These are phyloP conservation scores for Solanum peruvianum DNA, from an alignment of 257 asterid genomes.

Conservation along the genomic window DNA sequence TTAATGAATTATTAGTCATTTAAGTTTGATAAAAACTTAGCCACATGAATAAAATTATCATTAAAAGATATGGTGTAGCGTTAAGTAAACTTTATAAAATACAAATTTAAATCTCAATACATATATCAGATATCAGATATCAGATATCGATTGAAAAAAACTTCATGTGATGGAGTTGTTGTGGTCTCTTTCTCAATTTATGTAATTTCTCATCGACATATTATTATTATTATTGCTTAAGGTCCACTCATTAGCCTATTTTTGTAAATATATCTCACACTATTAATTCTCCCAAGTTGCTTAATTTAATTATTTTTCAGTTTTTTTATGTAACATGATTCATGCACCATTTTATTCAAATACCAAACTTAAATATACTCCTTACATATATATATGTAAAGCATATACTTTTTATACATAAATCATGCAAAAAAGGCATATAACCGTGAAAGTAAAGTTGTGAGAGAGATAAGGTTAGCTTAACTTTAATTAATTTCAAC, in stretches of 20 bases:
- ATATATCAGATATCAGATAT: no score
- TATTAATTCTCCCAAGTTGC: neutral
- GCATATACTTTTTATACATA: neutral
- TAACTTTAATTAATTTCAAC: neutral
- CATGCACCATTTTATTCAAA: neutral
- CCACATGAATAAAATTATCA: neutral
- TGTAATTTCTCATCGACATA: neutral
- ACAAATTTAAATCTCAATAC: no score
- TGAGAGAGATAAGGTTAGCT: neutral
- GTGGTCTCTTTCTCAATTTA: neutral
- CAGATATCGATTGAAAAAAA: neutral
- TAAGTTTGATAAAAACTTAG: neutral
- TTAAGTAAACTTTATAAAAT: no score
- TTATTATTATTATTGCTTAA: neutral
- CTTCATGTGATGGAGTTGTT: neutral
- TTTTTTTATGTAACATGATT: neutral
- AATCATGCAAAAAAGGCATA: neutral
- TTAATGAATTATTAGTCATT: neutral
- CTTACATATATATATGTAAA: neutral
- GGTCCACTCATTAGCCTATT: neutral
- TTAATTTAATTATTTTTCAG: neutral
- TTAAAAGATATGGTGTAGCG: neutral
- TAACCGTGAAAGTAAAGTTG: neutral
- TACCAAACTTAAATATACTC: neutral
- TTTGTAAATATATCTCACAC: neutral